phyloP scores from a whole-genome alignment of 169 alveolate genomes.

The Cardiosporidium cionae region DNA sequence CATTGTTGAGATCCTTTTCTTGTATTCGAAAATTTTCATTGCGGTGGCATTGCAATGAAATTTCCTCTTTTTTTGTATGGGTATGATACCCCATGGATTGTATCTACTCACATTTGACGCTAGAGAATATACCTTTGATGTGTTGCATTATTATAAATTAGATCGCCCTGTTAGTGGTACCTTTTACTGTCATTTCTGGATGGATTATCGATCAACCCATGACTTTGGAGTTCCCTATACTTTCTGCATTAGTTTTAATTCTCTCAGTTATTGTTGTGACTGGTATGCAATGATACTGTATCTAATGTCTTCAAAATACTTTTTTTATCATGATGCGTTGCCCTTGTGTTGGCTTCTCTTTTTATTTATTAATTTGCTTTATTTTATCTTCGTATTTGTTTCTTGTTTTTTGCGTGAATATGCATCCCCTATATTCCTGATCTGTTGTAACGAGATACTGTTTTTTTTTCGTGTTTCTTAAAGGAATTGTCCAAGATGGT shows the following conservation, averaged over 20 bases:
- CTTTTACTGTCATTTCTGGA: slow-evolving; percentile 71
- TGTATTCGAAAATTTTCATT: too few relatives aligned
- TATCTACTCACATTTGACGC: too few relatives aligned
- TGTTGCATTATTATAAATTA: background rate
- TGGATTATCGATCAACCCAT: slow-evolving; percentile 71
- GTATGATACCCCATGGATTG: too few relatives aligned
- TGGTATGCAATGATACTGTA: slow-evolving; percentile 23
- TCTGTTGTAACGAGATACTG: too few relatives aligned
- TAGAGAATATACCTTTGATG: background rate
- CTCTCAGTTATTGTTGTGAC: slow-evolving; percentile 51
- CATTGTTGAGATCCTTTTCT: too few relatives aligned
- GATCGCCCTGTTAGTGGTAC: slow-evolving; percentile 51
- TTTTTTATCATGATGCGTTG: too few relatives aligned
- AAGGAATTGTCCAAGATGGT: slow-evolving; percentile 72
- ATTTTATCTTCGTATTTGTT: background rate
- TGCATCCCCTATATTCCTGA: background rate
- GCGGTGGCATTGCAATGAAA: too few relatives aligned
- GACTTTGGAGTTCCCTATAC: slow-evolving; percentile 64
- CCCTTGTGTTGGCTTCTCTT: too few relatives aligned
- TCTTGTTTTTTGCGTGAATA: background rate
- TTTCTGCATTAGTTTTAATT: slow-evolving; percentile 53
- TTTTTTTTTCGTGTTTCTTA: slow-evolving; percentile 13
- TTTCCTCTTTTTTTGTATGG: too few relatives aligned
- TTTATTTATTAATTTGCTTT: too few relatives aligned
- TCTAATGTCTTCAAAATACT: too few relatives aligned